Percentiles rank a stretch among this genome's conserved stretches.
These are phyloP conservation scores for Aquilaria yunnanensis DNA, from an alignment of 345 rosid genomes.

Conservation along the genomic window DNA sequence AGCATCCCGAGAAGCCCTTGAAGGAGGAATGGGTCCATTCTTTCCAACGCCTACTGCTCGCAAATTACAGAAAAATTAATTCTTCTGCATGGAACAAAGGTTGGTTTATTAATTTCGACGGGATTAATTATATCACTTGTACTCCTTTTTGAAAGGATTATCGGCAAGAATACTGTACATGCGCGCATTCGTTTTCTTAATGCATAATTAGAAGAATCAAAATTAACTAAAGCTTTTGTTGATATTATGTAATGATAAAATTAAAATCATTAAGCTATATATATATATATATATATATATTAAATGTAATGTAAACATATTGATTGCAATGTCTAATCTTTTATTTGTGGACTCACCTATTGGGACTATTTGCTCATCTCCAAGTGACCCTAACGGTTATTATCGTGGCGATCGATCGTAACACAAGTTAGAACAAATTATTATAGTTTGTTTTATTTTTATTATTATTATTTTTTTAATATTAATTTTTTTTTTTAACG, in stretches of 20 bases:
- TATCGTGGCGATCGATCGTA: background rate
- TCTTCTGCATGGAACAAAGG: slow-evolving; percentile 5
- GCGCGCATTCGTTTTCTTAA: too few relatives aligned
- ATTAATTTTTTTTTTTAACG: too few relatives aligned
- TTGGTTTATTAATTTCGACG: background rate
- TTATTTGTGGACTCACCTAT: slow-evolving; percentile 2
- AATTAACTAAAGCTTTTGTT: too few relatives aligned
- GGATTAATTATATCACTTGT: background rate
- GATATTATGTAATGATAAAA: too few relatives aligned
- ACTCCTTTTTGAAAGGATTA: too few relatives aligned
- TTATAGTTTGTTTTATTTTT: background rate
- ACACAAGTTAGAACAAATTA: background rate
- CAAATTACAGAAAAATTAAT: background rate
- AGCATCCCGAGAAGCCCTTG: background rate
- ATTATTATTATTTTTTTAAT: background rate
- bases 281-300: too few relatives aligned
- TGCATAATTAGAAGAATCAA: too few relatives aligned
- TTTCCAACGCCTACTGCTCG: background rate
- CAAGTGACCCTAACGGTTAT: background rate
- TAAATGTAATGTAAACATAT: too few relatives aligned
- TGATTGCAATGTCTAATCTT: background rate
- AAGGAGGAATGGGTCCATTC: slow-evolving; percentile 6
- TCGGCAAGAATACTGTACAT: too few relatives aligned
- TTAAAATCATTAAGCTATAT: too few relatives aligned
- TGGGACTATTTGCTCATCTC: background rate